These are phyloP conservation scores for Pseudogymnoascus sp. DNA, from an alignment of 2,329 filamentous ascomycete genomes.

Conservation along the genomic window DNA sequence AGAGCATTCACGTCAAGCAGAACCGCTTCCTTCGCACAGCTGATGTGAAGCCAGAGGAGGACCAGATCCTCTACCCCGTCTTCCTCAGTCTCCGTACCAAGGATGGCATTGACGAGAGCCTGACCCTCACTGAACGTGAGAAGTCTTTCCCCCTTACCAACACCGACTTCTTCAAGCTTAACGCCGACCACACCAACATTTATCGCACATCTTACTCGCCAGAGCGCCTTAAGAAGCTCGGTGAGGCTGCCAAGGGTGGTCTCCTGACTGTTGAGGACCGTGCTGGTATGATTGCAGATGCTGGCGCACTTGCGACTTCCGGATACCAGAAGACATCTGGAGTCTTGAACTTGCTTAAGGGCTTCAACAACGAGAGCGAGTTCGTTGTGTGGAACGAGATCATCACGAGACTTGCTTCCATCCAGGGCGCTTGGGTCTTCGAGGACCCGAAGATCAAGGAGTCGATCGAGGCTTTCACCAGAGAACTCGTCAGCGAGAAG, in stretches of 20 bases:
- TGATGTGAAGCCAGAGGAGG: constrained; percentile 89
- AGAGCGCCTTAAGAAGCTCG: constrained; percentile 78
- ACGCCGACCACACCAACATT: constrained; percentile 87
- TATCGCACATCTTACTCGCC: constrained; percentile 86
- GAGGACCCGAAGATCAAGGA: constrained; percentile 68
- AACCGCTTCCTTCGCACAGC: constrained; percentile 91
- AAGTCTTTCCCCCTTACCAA: constrained; percentile 68
- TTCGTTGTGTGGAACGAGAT: constrained; percentile 97
- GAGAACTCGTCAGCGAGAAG: constrained; percentile 67
- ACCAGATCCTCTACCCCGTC: constrained; percentile 79
- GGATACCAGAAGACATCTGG: constrained; percentile 93
- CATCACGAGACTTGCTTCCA: constrained; percentile 65
- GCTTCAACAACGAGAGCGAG: constrained; percentile 76
- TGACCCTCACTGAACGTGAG: constrained; percentile 66
- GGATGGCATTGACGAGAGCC: constrained; percentile 69
- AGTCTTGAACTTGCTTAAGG: constrained; percentile 74
- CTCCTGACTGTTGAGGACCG: constrained; percentile 82
- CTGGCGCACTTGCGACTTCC: constrained; percentile 78
- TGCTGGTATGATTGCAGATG: constrained; percentile 90
- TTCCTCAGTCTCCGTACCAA: constrained; percentile 81
- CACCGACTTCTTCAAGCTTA: constrained; percentile 90
- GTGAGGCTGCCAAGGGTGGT: constrained; percentile 73
- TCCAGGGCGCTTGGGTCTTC: constrained; percentile 82
- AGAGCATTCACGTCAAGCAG: constrained; percentile 79
- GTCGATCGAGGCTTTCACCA: constrained; percentile 76